A percentile compares a stretch with the other conserved stretches of the same genome.
Evolutionary conservation across 495 filamentous ascomycete species (phyloP).

Genomic region (Aspergillus heteromorphus): DNA sequence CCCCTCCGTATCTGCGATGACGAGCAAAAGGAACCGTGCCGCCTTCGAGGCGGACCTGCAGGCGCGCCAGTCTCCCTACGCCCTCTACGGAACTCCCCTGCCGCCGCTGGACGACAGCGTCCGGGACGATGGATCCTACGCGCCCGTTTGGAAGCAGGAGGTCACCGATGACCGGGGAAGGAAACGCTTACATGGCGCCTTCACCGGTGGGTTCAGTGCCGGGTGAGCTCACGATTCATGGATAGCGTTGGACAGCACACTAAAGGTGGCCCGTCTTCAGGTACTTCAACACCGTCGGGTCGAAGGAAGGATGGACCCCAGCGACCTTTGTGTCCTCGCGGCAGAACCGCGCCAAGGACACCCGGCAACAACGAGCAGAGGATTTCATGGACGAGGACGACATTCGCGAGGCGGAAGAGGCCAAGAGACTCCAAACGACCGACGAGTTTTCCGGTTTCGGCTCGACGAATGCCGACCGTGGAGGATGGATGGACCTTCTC

Average conservation of each 20-base stretch:
- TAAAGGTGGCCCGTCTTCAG: conserved; percentile 41
- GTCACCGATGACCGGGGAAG: conserved; percentile 89
- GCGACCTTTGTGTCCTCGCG: conserved; percentile 89
- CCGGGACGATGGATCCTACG: conserved; percentile 90
- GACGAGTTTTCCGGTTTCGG: conserved; percentile 74
- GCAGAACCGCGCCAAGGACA: conserved; percentile 67
- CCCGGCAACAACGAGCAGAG: conserved; percentile 62
- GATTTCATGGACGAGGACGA: conserved; percentile 99
- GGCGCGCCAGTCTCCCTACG: conserved; percentile 70
- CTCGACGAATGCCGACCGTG: conserved; percentile 54
- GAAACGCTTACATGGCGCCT: conserved; percentile 91
- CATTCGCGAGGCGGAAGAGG: conserved; percentile 78
- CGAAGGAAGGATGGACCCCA: conserved; percentile 96
- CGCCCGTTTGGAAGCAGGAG: conserved; percentile 96
- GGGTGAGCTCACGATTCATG: conserved; percentile 54
- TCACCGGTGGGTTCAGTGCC: conserved; percentile 94
- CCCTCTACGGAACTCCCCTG: conserved; percentile 79
- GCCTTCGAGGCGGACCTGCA: conserved; percentile 73
- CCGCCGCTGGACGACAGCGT: conserved; percentile 71
- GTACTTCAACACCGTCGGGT: conserved; percentile 97
- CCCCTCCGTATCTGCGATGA: conserved; percentile 36
- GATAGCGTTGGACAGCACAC: conserved; percentile 20
- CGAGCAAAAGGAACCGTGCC: conserved; percentile 72
- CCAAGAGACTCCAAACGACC: conserved; percentile 63
- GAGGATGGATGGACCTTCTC: conserved; percentile 70